Evolutionary conservation across 1,284 basidiomycete genomes (phyloP).

Genomic region (Mrakiaceae sp.): DNA sequence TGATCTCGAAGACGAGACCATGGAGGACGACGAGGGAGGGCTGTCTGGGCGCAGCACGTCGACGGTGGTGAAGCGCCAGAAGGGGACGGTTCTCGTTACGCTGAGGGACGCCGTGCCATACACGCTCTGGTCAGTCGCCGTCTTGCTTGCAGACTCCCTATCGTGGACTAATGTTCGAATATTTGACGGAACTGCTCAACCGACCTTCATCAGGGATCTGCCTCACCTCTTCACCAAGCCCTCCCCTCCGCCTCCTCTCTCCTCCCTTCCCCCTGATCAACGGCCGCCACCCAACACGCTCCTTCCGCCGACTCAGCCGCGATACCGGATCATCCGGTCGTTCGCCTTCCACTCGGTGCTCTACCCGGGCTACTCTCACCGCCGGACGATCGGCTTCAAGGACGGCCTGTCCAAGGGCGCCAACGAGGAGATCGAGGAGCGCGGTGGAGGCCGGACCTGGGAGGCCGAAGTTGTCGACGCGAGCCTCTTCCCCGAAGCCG

Average conservation of each 20-base stretch:
- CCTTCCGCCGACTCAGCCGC: slow-evolving; percentile 43
- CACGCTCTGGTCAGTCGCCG: slow-evolving; percentile 57
- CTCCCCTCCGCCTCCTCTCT: slow-evolving; percentile 42
- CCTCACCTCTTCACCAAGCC: slow-evolving; percentile 62
- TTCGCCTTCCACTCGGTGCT: slow-evolving; percentile 62
- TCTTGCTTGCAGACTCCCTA: slow-evolving; percentile 5
- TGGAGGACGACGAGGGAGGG: slow-evolving; percentile 24
- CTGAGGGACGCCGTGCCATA: slow-evolving; percentile 80
- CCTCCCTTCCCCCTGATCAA: slow-evolving; percentile 25
- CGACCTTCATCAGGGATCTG: slow-evolving; percentile 48
- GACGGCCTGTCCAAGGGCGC: slow-evolving; percentile 31
- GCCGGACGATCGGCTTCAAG: slow-evolving; percentile 72
- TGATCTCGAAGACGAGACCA: slow-evolving; percentile 24
- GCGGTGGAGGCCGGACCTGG: slow-evolving; percentile 29
- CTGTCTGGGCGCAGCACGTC: slow-evolving; percentile 38
- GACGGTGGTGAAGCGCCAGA: slow-evolving; percentile 19
- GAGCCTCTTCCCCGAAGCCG: slow-evolving; percentile 12
- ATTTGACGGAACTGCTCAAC: background rate
- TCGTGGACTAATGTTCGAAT: background rate
- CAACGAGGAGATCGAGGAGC: slow-evolving; percentile 33
- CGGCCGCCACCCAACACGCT: slow-evolving; percentile 22
- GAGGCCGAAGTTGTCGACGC: slow-evolving; percentile 29
- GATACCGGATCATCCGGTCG: slow-evolving; percentile 62
- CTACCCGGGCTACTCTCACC: slow-evolving; percentile 80
- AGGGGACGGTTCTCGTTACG: slow-evolving; percentile 66